Evolutionary conservation across 176 grass and related monocot genomes (phyloP).

Genomic region (Puya raimondii): DNA sequence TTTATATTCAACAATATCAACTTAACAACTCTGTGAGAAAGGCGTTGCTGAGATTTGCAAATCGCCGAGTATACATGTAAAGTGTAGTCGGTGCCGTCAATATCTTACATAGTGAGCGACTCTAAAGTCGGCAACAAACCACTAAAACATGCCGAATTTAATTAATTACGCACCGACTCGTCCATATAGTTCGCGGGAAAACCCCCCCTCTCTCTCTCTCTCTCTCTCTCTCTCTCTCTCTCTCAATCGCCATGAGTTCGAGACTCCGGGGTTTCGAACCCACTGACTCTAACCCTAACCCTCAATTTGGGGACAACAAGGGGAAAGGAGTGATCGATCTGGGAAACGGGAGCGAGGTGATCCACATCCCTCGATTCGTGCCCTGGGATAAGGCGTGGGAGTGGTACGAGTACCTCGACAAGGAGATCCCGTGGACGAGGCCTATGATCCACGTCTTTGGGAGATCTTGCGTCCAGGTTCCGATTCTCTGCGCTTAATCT

Average conservation of each 20-base stretch:
- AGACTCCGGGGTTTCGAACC: conserved; percentile 26
- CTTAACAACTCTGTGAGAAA: too few relatives aligned
- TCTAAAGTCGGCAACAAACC: too few relatives aligned
- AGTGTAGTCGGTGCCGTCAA: too few relatives aligned
- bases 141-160: neutral
- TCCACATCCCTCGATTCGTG: conserved; percentile 52
- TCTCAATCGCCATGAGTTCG: conserved; percentile 41
- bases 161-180: neutral
- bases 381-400: conserved; percentile 51
- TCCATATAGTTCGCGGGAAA: neutral
- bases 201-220: too few relatives aligned
- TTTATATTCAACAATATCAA: too few relatives aligned
- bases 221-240: neutral
- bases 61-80: too few relatives aligned
- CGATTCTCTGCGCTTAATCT: neutral
- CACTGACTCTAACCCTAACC: neutral
- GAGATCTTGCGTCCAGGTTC: conserved; percentile 43
- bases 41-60: too few relatives aligned
- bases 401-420: conserved; percentile 65
- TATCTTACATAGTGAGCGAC: too few relatives aligned
- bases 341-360: conserved; percentile 62
- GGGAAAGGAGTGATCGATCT: conserved; percentile 37
- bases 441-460: conserved; percentile 65
- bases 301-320: neutral
- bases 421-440: conserved; percentile 51